These are phyloP conservation scores for Vaccinium myrtillus DNA, from an alignment of 148 eudicot species.

Conservation along the genomic window DNA sequence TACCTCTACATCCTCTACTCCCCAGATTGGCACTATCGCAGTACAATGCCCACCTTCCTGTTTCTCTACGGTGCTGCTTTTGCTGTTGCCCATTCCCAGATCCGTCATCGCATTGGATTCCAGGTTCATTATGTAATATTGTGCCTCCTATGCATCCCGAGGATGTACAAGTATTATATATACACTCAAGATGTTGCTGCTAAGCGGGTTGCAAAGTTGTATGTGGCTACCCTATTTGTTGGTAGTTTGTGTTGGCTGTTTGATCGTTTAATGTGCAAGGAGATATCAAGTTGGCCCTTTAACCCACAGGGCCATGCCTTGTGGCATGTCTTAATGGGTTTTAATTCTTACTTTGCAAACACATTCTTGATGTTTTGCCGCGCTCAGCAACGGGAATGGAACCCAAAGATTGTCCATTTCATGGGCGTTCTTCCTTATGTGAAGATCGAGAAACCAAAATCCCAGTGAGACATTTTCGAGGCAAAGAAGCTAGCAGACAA, in stretches of 20 bases:
- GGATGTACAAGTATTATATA: constrained; percentile 93
- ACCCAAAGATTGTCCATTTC: constrained; percentile 57
- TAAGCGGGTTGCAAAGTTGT: constrained; percentile 71
- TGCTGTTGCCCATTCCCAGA: constrained; percentile 67
- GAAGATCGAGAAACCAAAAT: constrained; percentile 75
- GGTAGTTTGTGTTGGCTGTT: constrained; percentile 72
- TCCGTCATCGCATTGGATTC: constrained; percentile 59
- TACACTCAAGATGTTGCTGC: constrained; percentile 59
- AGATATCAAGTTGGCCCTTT: constrained; percentile 55
- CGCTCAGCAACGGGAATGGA: constrained; percentile 81
- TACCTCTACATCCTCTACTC: constrained; percentile 92
- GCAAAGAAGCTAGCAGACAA: neutral
- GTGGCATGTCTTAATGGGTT: constrained; percentile 90
- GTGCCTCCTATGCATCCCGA: constrained; percentile 93
- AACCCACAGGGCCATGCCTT: constrained; percentile 94
- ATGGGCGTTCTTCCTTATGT: constrained; percentile 74
- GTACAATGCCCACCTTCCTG: constrained; percentile 90
- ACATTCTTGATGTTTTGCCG: constrained; percentile 93
- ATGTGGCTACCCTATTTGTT: constrained; percentile 44
- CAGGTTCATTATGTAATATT: constrained; percentile 67
- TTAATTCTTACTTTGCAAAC: constrained; percentile 84
- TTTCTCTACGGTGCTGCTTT: constrained; percentile 80
- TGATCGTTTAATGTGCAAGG: constrained; percentile 67
- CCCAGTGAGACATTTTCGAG: constrained; percentile 43
- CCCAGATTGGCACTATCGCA: constrained; percentile 94